Percentiles rank a stretch among this genome's conserved stretches.
Evolutionary conservation across 805 yeast genomes (phyloP).

Genomic region (Torulaspora delbrueckii): DNA sequence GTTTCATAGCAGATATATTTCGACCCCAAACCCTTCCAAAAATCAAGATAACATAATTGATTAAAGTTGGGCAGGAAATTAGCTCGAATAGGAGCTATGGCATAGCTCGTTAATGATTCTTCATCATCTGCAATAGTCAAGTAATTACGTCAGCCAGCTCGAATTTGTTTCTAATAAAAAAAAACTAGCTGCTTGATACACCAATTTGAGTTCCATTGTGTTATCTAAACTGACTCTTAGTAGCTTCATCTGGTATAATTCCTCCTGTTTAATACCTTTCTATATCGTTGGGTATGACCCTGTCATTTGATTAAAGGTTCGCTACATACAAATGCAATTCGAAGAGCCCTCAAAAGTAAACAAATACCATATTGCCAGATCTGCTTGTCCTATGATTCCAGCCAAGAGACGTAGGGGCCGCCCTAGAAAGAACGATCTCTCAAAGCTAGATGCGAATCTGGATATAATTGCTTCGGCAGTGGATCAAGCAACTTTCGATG

Average conservation of each 20-base stretch:
- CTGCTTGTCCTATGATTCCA: neutral
- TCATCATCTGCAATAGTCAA: too few species aligned
- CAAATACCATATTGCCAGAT: neutral
- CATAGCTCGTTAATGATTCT: too few species aligned
- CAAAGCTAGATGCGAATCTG: slow-evolving; percentile 2
- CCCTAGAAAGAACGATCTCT: slow-evolving; percentile 14
- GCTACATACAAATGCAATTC: neutral
- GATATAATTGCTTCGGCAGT: slow-evolving; percentile 13
- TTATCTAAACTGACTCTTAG: too few species aligned
- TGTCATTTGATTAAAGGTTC: neutral
- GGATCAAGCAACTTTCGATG: slow-evolving; percentile 6
- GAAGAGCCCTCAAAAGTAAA: neutral
- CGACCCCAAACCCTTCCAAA: too few species aligned
- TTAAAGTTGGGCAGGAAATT: too few species aligned
- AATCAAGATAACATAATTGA: too few species aligned
- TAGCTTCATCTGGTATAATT: neutral
- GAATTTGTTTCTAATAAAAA: too few species aligned
- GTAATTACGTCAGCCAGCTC: too few species aligned
- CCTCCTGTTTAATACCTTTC: neutral
- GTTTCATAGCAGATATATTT: too few species aligned
- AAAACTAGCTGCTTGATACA: too few species aligned
- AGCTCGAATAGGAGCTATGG: too few species aligned
- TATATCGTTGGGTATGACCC: neutral
- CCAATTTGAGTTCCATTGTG: too few species aligned
- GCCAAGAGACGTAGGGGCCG: slow-evolving; percentile 20